These are phyloP conservation scores for Moesziomyces sp. DNA, from an alignment of 1,284 basidiomycete species.

Conservation along the genomic window DNA sequence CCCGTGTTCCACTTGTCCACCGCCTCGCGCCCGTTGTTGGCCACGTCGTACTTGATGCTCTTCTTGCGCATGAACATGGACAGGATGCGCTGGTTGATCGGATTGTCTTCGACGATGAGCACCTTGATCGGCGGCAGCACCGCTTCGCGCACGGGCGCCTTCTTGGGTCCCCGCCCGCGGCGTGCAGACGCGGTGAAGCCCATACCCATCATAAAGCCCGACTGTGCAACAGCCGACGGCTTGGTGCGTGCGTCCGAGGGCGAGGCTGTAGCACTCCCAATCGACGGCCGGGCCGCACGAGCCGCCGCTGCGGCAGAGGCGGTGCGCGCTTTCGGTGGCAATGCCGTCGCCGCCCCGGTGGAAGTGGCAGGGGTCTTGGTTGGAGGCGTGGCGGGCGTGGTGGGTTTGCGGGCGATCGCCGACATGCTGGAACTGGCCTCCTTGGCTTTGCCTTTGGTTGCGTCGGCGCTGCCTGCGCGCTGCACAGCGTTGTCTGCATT, in stretches of 20 bases:
- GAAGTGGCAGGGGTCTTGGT: neutral
- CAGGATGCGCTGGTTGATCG: slow-evolving; percentile 96
- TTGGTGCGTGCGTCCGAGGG: slow-evolving; percentile 32
- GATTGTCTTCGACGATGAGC: slow-evolving; percentile 78
- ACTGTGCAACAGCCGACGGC: slow-evolving; percentile 61
- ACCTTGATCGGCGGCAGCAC: slow-evolving; percentile 66
- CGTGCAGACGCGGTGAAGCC: slow-evolving; percentile 52
- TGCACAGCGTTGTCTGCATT: neutral
- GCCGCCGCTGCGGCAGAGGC: slow-evolving; percentile 13
- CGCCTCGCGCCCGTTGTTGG: slow-evolving; percentile 93
- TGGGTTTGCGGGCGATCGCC: slow-evolving; percentile 1
- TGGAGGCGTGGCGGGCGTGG: slow-evolving; percentile 1
- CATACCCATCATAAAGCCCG: slow-evolving; percentile 64
- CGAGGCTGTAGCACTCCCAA: slow-evolving; percentile 24
- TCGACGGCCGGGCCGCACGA: slow-evolving; percentile 17
- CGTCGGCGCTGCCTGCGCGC: neutral
- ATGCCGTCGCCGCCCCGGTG: slow-evolving; percentile 8
- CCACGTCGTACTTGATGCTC: slow-evolving; percentile 93
- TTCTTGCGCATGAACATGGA: slow-evolving; percentile 96
- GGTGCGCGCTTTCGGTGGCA: slow-evolving; percentile 17
- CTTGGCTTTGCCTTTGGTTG: slow-evolving; percentile 2
- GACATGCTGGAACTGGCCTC: neutral
- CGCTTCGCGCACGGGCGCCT: slow-evolving; percentile 55
- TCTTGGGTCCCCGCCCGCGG: slow-evolving; percentile 47
- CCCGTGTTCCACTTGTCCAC: slow-evolving; percentile 95